Evolutionary conservation across 2,329 filamentous ascomycete genomes (phyloP).

Genomic region (Sclerotinia spermophila): DNA sequence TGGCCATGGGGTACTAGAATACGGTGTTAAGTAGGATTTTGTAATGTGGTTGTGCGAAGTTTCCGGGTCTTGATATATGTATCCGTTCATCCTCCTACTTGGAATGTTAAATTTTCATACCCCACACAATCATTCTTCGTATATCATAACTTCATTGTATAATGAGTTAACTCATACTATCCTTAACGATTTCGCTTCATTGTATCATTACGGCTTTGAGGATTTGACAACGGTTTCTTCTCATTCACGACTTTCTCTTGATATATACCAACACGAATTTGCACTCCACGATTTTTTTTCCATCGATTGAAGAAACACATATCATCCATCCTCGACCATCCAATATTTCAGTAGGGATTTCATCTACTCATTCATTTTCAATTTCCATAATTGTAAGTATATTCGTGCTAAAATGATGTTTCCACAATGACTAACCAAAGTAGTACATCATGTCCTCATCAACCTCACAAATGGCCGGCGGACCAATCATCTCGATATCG

Average conservation of each 20-base stretch:
- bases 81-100: background rate
- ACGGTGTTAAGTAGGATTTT: background rate
- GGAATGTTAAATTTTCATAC: background rate
- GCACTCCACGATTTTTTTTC: background rate
- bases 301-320: background rate
- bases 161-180: constrained; percentile 1
- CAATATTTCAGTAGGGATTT: background rate
- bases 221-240: background rate
- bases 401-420: too few relatives aligned
- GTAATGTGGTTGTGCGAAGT: background rate
- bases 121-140: background rate
- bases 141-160: constrained; percentile 5
- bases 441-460: constrained; percentile 2
- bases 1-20: constrained; percentile 4
- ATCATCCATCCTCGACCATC: background rate
- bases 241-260: background rate
- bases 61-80: constrained; percentile 10
- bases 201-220: background rate
- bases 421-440: background rate
- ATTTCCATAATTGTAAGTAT: background rate
- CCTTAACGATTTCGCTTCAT: background rate
- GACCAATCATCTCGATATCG: constrained; percentile 18
- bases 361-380: background rate
- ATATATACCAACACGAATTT: background rate
- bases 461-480: constrained; percentile 1